A percentile compares a stretch with the other conserved stretches of the same genome.
These are phyloP conservation scores for Diaporthe batatas DNA, from an alignment of 2,329 filamentous ascomycete genomes.

Conservation along the genomic window DNA sequence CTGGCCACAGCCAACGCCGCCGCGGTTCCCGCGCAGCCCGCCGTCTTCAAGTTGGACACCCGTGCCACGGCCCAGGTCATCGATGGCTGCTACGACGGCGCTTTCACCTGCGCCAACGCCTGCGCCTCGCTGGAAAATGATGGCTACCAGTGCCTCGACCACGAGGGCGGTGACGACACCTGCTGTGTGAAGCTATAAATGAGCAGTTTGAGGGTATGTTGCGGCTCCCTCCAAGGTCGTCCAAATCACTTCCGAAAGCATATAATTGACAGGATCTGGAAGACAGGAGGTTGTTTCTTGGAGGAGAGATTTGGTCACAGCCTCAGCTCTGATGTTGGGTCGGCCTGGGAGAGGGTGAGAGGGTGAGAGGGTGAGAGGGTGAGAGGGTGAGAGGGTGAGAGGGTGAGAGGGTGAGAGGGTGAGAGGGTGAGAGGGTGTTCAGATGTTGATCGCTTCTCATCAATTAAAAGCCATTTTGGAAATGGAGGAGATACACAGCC, in stretches of 20 bases:
- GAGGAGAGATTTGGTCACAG: too few species aligned
- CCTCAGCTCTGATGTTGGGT: background rate
- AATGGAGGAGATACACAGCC: background rate
- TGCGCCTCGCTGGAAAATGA: background rate
- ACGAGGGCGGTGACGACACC: background rate
- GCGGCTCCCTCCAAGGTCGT: too few species aligned
- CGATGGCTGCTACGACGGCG: background rate
- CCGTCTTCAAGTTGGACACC: background rate
- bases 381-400: too few species aligned
- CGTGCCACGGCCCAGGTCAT: slow-evolving; percentile 13
- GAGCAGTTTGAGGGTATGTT: background rate
- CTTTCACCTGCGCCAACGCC: slow-evolving; percentile 3
- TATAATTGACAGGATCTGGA: background rate
- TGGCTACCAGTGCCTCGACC: slow-evolving; percentile 14
- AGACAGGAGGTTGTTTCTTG: background rate
- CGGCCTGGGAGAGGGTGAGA: background rate
- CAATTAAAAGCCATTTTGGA: background rate
- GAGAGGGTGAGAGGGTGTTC: too few species aligned
- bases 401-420: too few species aligned
- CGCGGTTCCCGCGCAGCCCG: background rate
- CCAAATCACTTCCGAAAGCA: background rate
- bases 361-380: too few species aligned
- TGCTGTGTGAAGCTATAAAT: slow-evolving; percentile 25
- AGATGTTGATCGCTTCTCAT: background rate
- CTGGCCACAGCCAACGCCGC: slow-evolving; percentile 18